Evolutionary conservation across 208 protist genomes (phyloP), one percentile per base, ranked within the genome.

Genomic region (Hexamita inflata): DNA sequence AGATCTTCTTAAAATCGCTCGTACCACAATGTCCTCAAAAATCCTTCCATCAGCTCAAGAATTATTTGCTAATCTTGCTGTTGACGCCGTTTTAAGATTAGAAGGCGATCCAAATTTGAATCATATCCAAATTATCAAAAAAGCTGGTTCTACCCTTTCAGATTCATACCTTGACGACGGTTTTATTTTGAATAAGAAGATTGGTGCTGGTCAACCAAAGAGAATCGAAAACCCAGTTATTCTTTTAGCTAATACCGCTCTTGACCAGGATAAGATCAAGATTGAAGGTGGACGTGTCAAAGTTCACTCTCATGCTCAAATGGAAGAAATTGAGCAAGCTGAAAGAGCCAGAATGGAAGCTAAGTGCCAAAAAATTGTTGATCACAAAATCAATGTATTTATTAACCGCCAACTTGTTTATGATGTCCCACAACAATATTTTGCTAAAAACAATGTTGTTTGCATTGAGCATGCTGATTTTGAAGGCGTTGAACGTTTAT

Each of bases 231-330:
- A 98, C 73, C 90, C 92, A 26, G 19, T 28, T 2, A 95, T 99
- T 79, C 80, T 99, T 41, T 86, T 99, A 45, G 94, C 95, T 26
- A 98, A 99, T 85, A 99, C 96, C 19, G 85, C 94, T 30, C 98
- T 99, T 94, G 96, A 99, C 81, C 95, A 94, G 39, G 96, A 99
- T 82, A 98, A 98, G 83, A 95, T 98, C 76, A 98, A 98, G 83
- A 89, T 90, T 58, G 83, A 80, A n/a, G 86, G 86, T 34, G 74
- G 83, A 0, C 76, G 78, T 58, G 84, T 89, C 0, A 74, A 84
- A 65, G 93, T 96, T 1, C 90, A 96, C 65, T 91, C 86, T 53
- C 88, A 94, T 59, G 82, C 88, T 0, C 87, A 93, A 80, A 82
- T 98, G 9, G 93, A 92, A 19, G 92, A 97, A 75, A 94, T 99